These are phyloP conservation scores for Euphrasia confusa DNA, from an alignment of 257 asterid species.

Conservation along the genomic window DNA sequence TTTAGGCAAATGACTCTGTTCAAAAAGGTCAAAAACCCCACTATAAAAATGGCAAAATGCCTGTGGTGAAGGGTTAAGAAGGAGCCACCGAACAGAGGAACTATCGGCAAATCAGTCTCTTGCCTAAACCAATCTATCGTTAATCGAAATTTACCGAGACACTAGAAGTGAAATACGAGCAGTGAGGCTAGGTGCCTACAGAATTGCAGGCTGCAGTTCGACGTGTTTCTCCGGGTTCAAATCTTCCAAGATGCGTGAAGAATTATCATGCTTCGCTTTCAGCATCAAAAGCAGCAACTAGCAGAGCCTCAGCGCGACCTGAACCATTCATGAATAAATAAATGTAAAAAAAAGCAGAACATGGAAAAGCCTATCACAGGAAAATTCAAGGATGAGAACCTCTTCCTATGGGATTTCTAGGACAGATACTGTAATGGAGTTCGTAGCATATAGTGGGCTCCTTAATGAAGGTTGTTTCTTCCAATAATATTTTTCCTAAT, in stretches of 20 bases:
- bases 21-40: too few species aligned
- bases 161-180: slow-evolving; percentile 6
- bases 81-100: background rate
- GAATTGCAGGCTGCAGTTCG: slow-evolving; percentile 13
- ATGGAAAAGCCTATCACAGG: background rate
- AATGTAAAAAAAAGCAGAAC: background rate
- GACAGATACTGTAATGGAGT: slow-evolving; percentile 6
- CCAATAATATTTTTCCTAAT: background rate
- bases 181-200: slow-evolving; percentile 7
- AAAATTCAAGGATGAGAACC: background rate
- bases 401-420: background rate
- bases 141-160: background rate
- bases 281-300: slow-evolving; percentile 79
- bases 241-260: slow-evolving; percentile 23
- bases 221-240: slow-evolving; percentile 21
- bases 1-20: too few species aligned
- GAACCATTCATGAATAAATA: slow-evolving; percentile 23
- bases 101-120: background rate
- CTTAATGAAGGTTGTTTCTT: background rate
- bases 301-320: slow-evolving; percentile 93
- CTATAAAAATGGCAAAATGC: too few species aligned
- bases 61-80: background rate
- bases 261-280: slow-evolving; percentile 16
- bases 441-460: background rate
- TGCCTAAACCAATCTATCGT: background rate